A percentile compares a stretch with the other conserved stretches of the same genome.
These are phyloP conservation scores for Pachysolen tannophilus DNA, from an alignment of 805 yeast species.

Conservation along the genomic window DNA sequence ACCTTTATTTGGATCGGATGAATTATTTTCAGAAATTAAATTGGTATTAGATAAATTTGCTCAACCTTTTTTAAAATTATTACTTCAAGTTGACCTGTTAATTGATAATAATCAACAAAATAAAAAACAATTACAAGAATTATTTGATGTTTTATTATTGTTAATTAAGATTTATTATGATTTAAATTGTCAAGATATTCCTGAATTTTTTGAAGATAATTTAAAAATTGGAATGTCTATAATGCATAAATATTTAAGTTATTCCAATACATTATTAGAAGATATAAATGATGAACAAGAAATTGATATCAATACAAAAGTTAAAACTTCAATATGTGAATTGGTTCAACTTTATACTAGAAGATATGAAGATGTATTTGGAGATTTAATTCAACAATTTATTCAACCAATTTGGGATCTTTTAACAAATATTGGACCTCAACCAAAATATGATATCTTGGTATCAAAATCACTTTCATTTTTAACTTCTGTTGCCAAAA, in stretches of 20 bases:
- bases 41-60: slow-evolving; percentile 80
- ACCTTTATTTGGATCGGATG: slow-evolving; percentile 88
- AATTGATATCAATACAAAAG: slow-evolving; percentile 58
- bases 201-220: slow-evolving; percentile 95
- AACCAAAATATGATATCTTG: slow-evolving; percentile 76
- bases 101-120: slow-evolving; percentile 41
- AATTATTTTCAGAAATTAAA: slow-evolving; percentile 77
- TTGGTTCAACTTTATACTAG: slow-evolving; percentile 79
- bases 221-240: slow-evolving; percentile 69
- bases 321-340: slow-evolving; percentile 80
- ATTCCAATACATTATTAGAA: slow-evolving; percentile 44
- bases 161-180: slow-evolving; percentile 83
- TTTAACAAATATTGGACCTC: slow-evolving; percentile 54
- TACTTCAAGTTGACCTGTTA: slow-evolving; percentile 57
- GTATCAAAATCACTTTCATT: slow-evolving; percentile 77
- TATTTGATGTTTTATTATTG: slow-evolving; percentile 64
- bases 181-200: slow-evolving; percentile 94
- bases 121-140: slow-evolving; percentile 41
- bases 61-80: slow-evolving; percentile 65
- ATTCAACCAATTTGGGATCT: slow-evolving; percentile 79
- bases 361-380: slow-evolving; percentile 88
- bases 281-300: slow-evolving; percentile 60
- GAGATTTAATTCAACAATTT: slow-evolving; percentile 65
- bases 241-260: slow-evolving; percentile 72
- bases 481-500: slow-evolving; percentile 70